Percentiles rank a stretch among this genome's conserved stretches.
Evolutionary conservation across 2,329 filamentous ascomycete species (phyloP).

Genomic region (Colletotrichum chlorophyti): DNA sequence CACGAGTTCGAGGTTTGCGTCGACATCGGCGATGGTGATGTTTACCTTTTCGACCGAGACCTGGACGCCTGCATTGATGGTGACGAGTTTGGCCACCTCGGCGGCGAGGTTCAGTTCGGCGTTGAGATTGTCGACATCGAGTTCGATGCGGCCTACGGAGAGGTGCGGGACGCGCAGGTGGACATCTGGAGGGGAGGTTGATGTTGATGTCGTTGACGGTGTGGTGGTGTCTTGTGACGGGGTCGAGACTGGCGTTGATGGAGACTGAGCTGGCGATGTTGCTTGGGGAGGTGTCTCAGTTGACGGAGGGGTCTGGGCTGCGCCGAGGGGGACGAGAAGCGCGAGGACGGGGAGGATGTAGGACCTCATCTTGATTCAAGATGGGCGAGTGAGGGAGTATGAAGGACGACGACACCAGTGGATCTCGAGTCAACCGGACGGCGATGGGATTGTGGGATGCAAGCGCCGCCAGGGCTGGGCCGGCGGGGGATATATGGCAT

Average conservation of each 20-base stretch:
- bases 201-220: constrained; percentile 20
- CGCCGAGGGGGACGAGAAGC: constrained; percentile 37
- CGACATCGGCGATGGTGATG: constrained; percentile 66
- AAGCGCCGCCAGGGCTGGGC: neutral
- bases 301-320: constrained; percentile 41
- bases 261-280: constrained; percentile 14
- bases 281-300: constrained; percentile 28
- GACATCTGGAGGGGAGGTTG: constrained; percentile 58
- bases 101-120: constrained; percentile 68
- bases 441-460: constrained; percentile 10
- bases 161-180: constrained; percentile 63
- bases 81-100: constrained; percentile 63
- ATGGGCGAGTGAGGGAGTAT: constrained; percentile 28
- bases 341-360: constrained; percentile 35
- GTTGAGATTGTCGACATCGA: constrained; percentile 64
- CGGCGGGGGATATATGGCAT: constrained; percentile 22
- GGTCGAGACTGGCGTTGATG: constrained; percentile 29
- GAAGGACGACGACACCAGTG: constrained; percentile 13
- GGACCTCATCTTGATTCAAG: constrained; percentile 20
- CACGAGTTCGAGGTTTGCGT: constrained; percentile 64
- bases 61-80: constrained; percentile 60
- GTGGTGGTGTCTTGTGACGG: constrained; percentile 26
- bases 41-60: constrained; percentile 59
- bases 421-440: neutral
- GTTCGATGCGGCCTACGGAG: constrained; percentile 64